These are phyloP conservation scores for Lipomyces japonicus DNA, from an alignment of 805 yeast genomes.

Conservation along the genomic window DNA sequence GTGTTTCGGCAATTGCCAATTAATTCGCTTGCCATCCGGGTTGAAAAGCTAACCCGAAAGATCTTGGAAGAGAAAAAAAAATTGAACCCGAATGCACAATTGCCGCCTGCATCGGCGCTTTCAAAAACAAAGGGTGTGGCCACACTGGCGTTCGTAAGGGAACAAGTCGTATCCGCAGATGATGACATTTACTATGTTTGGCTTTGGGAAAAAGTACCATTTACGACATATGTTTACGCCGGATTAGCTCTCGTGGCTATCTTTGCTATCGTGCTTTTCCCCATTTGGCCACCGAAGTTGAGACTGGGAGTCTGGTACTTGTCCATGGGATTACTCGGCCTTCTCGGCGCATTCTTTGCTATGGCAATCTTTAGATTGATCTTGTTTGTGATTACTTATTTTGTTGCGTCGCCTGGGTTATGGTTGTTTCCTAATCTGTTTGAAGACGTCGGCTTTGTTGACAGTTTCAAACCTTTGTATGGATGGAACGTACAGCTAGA, in stretches of 20 bases:
- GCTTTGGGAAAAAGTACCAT: conserved; percentile 72
- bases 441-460: conserved; percentile 91
- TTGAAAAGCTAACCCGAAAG: conserved; percentile 51
- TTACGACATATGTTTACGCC: conserved; percentile 58
- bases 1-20: conserved; percentile 66
- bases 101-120: conserved; percentile 20
- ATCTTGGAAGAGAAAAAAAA: conserved; percentile 39
- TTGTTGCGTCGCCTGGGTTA: conserved; percentile 65
- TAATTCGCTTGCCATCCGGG: conserved; percentile 71
- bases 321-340: conserved; percentile 69
- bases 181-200: conserved; percentile 67
- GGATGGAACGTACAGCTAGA: conserved; percentile 55
- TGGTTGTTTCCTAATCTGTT: conserved; percentile 96
- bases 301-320: conserved; percentile 87
- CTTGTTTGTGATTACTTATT: conserved; percentile 56
- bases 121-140: conserved; percentile 45
- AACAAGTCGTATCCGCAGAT: conserved; percentile 38
- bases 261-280: conserved; percentile 69
- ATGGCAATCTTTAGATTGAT: conserved; percentile 77
- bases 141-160: conserved; percentile 39
- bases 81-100: conserved; percentile 14
- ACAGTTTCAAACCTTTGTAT: conserved; percentile 85
- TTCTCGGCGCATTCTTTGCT: conserved; percentile 70
- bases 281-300: conserved; percentile 91
- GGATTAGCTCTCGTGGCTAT: conserved; percentile 62